phyloP scores from a whole-genome alignment of 495 filamentous ascomycete species.

The Rhypophila decipiens region DNA sequence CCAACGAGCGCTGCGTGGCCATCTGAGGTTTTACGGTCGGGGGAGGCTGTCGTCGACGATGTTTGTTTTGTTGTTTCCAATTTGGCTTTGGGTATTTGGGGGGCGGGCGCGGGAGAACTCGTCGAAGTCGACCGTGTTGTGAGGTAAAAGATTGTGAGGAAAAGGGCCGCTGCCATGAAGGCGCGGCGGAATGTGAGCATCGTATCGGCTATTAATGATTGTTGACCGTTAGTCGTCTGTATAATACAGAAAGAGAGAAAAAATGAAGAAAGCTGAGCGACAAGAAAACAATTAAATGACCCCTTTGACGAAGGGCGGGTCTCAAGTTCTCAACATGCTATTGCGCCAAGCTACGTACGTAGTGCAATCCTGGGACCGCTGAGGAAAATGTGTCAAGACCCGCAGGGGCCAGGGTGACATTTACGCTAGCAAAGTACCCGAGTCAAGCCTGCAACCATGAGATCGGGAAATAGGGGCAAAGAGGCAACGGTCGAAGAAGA shows the following conservation, averaged over 20 bases:
- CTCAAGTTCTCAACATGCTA: background rate
- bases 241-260: background rate
- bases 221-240: background rate
- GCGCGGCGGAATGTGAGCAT: conserved; percentile 67
- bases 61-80: conserved; percentile 17
- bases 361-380: background rate
- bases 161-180: conserved; percentile 57
- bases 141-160: conserved; percentile 66
- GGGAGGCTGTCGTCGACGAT: conserved; percentile 14
- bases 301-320: background rate
- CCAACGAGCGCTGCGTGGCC: conserved; percentile 10
- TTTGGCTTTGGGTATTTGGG: conserved; percentile 13
- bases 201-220: conserved; percentile 7
- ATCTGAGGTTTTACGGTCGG: conserved; percentile 10
- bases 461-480: background rate
- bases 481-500: too few species aligned
- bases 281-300: background rate
- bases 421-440: background rate
- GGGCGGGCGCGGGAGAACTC: conserved; percentile 11
- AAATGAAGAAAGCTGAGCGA: background rate
- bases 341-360: background rate
- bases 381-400: background rate
- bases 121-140: conserved; percentile 49
- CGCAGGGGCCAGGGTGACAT: background rate
- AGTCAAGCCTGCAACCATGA: background rate